Conservation (phyloP, 31 red algal genomes). For the Porphyra umbilicalis region DNA sequence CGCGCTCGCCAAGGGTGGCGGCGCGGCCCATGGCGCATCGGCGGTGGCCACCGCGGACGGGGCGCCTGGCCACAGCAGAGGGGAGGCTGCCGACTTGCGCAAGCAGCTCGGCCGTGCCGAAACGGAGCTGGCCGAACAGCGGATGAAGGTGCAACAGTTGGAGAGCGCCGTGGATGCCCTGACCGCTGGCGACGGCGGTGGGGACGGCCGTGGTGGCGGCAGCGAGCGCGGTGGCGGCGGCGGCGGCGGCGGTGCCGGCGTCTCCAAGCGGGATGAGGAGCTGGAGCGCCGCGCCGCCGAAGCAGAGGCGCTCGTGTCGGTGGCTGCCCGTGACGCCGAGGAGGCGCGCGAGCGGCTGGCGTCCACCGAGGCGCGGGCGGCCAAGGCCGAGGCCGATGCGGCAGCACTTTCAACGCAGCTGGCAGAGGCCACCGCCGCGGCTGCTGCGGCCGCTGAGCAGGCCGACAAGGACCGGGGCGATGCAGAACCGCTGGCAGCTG, state of each 20-base stretch:
- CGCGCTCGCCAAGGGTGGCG: not conserved
- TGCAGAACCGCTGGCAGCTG: not conserved
- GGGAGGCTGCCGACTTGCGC: not conserved
- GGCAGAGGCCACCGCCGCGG: not conserved
- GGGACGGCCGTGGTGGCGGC: not conserved
- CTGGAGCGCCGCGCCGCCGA: not conserved
- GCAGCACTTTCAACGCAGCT: not conserved
- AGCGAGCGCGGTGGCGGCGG: not conserved
- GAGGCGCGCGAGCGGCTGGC: not conserved
- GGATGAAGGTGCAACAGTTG: not conserved
- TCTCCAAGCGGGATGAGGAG: not conserved
- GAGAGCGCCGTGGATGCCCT: not conserved
- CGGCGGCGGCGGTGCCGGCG: not conserved
- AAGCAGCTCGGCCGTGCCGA: not conserved
- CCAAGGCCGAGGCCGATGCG: not conserved
- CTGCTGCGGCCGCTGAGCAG: not conserved
- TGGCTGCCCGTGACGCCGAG: not conserved
- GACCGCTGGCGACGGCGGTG: not conserved
- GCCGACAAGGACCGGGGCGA: not conserved
- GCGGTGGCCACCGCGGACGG: not conserved
- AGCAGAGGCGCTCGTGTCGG: not conserved
- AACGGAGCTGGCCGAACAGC: not conserved
- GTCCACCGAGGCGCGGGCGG: not conserved
- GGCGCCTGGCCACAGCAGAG: not conserved
- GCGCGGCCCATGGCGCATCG: not conserved